Conservation (phyloP, 306 rosid genomes). For the Lathyrus tuberosus region DNA sequence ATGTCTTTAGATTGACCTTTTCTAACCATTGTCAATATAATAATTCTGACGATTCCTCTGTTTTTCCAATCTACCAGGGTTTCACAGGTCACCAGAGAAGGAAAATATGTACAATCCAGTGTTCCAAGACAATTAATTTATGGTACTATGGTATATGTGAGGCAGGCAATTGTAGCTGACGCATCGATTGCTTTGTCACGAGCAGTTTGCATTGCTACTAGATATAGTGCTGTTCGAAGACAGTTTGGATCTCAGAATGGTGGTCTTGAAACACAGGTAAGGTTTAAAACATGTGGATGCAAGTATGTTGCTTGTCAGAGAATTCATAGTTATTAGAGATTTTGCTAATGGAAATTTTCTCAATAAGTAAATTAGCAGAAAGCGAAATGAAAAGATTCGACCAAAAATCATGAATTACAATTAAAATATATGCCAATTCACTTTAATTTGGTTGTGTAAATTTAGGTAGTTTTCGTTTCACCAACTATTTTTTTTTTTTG, state of each 20-base stretch:
- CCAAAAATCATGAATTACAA: background rate
- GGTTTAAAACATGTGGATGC: conserved; percentile 22
- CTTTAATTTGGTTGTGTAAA: conserved; percentile 4
- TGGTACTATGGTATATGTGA: conserved; percentile 92
- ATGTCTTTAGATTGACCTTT: background rate
- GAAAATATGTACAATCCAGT: conserved; percentile 76
- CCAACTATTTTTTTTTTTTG: background rate
- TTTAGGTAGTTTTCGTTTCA: conserved; percentile 8
- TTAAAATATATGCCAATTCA: conserved; percentile 11
- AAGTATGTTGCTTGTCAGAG: conserved; percentile 17
- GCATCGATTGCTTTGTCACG: conserved; percentile 90
- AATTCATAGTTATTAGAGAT: conserved; percentile 12
- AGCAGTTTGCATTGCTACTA: conserved; percentile 96
- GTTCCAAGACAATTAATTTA: conserved; percentile 90
- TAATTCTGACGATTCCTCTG: conserved; percentile 22
- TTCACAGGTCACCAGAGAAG: conserved; percentile 90
- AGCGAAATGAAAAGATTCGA: background rate
- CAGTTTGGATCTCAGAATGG: conserved; percentile 84
- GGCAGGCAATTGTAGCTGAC: conserved; percentile 83
- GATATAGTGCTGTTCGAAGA: conserved; percentile 96
- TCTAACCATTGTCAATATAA: background rate
- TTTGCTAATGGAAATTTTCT: conserved; percentile 7
- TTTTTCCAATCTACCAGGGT: conserved; percentile 60
- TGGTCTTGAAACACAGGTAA: conserved; percentile 84
- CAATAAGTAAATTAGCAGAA: background rate